Conservation (phyloP, 2,329 filamentous ascomycete species). For the Ophiosphaerella korrae region DNA sequence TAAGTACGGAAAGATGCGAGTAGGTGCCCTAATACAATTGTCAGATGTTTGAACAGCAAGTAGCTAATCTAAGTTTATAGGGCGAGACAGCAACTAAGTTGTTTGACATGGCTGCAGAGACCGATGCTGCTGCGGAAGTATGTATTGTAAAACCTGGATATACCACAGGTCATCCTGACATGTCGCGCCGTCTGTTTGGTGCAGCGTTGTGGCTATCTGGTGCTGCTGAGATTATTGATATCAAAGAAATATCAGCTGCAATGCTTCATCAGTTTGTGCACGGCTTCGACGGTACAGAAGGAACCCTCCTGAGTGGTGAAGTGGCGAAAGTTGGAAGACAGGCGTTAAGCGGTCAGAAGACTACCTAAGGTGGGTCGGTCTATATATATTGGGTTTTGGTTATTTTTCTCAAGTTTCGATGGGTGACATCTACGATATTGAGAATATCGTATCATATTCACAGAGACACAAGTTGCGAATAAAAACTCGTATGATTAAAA, state of each 20-base stretch:
- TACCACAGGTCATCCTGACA: conserved; percentile 44
- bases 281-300: conserved; percentile 52
- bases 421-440: too few species aligned
- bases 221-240: conserved; percentile 40
- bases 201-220: conserved; percentile 25
- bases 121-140: conserved; percentile 45
- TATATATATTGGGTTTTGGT: too few species aligned
- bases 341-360: not conserved
- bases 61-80: conserved; percentile 36
- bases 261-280: conserved; percentile 53
- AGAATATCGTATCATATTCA: too few species aligned
- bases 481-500: too few species aligned
- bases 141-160: conserved; percentile 52
- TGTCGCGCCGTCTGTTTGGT: conserved; percentile 20
- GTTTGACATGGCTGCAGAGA: conserved; percentile 49
- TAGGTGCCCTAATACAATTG: conserved; percentile 42
- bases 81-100: conserved; percentile 55
- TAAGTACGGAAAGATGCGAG: conserved; percentile 55
- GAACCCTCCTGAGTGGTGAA: conserved; percentile 53
- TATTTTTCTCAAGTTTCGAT: too few species aligned
- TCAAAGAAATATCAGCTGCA: conserved; percentile 49
- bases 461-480: too few species aligned
- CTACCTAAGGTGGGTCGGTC: too few species aligned
- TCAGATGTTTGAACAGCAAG: not conserved
- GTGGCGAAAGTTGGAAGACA: conserved; percentile 25